Base-by-base conservation (phyloP, 306 rosid genomes). In the Cicer arietinum region DNA sequence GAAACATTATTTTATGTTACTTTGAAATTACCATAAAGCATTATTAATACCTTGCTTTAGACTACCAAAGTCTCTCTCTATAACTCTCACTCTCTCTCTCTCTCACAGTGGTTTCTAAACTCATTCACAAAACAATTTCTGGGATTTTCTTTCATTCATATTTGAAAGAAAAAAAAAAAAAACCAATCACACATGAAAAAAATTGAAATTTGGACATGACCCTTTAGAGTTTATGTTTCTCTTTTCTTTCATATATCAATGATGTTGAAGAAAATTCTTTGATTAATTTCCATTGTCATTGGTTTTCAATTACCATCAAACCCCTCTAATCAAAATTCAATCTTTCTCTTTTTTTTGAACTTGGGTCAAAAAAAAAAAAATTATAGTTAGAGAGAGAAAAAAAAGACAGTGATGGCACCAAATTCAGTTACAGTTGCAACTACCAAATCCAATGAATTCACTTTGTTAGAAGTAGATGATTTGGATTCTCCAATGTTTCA, bases 351-450 rank as follows among this genome's bases (percentile, higher is more conserved):
- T 41, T 14, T 41, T 44, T 44, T 41, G 73, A 54, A 22, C 18
- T 63, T 60, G 61, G 69, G 67, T 67, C 22, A 20, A 43, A 5
- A 10, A 64, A 14, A 64, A 14, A 7, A 58, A 74, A 52, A 16
- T 35, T 9, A 45, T 1, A 8, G 18, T 11, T 7, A 40, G 1
- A 25, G 6, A 46, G 59, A 30, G 8, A 65, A 43, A 25, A 74
- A 4, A 63, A 1, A 58, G 35, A 17, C 17, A 58, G 73, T 35
- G 70, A 91, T 94, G 98, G 88, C 96, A 77, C 92, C 96, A 4
- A 87, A 82, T 80, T 80, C 96, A 62, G 80, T 88, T 73, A 82
- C 85, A 1, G 76, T 80, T 62, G 83, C 89, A 62, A 82, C 84
- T 18, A 96, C 92, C 77, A 92, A 90, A 64, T 61, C 86, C 0